Conservation (phyloP, 2,329 filamentous ascomycete genomes). For the Sporothrix euskadiensis region DNA sequence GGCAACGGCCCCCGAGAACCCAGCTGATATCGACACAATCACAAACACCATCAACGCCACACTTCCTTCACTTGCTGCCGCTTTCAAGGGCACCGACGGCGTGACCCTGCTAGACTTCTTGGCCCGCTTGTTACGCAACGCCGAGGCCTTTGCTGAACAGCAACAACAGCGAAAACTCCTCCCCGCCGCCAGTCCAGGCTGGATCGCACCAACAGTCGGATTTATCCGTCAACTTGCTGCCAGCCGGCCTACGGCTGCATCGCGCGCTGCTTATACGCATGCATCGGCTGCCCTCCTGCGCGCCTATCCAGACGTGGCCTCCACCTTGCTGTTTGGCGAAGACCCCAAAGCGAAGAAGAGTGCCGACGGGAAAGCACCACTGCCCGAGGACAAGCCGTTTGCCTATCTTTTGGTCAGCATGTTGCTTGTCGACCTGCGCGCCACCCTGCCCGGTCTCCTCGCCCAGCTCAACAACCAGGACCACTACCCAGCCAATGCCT, state of each 20-base stretch:
- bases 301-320: constrained; percentile 50
- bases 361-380: not conserved
- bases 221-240: constrained; percentile 57
- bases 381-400: constrained; percentile 51
- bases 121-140: constrained; percentile 52
- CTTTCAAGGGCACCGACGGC: constrained; percentile 60
- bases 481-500: constrained; percentile 53
- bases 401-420: constrained; percentile 65
- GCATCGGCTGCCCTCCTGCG: constrained; percentile 60
- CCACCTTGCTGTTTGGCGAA: constrained; percentile 55
- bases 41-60: constrained; percentile 48
- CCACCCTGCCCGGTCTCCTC: constrained; percentile 62
- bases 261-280: constrained; percentile 60
- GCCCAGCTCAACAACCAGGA: constrained; percentile 56
- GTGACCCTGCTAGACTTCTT: constrained; percentile 61
- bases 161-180: constrained; percentile 35
- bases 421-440: constrained; percentile 65
- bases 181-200: constrained; percentile 44
- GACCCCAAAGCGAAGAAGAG: constrained; percentile 29
- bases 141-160: constrained; percentile 34
- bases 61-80: constrained; percentile 51
- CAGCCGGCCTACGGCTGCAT: constrained; percentile 55
- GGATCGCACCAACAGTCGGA: constrained; percentile 51
- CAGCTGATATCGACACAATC: constrained; percentile 35
- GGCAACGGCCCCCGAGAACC: not conserved